Conservation (phyloP, 176 grass and related monocot genomes). For the Cocos nucifera region DNA sequence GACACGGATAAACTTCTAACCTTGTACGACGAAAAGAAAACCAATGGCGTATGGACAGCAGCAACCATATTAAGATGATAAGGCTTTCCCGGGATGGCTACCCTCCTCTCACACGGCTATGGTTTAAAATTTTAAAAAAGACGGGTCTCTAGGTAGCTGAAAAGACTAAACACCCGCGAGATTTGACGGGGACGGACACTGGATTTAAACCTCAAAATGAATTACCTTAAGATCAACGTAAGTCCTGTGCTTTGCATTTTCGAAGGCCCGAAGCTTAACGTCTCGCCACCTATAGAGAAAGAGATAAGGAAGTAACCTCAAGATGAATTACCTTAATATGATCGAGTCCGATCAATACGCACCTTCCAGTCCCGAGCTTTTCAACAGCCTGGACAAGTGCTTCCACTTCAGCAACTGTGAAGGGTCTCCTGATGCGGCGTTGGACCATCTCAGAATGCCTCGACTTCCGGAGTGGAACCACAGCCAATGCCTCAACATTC, state of each 20-base stretch:
- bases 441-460: constrained; percentile 37
- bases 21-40: too few species aligned
- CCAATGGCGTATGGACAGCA: background rate
- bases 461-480: constrained; percentile 27
- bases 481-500: constrained; percentile 28
- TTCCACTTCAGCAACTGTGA: constrained; percentile 68
- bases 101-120: too few species aligned
- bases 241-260: constrained; percentile 55
- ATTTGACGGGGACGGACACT: too few species aligned
- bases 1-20: too few species aligned
- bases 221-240: constrained; percentile 91
- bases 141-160: too few species aligned
- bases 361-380: constrained; percentile 84
- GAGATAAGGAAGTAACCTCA: background rate
- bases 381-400: constrained; percentile 60
- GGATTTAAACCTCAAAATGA: too few species aligned
- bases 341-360: background rate
- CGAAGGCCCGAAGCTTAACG: constrained; percentile 67
- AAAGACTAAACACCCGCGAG: too few species aligned
- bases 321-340: background rate
- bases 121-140: too few species aligned
- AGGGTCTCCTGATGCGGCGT: constrained; percentile 55
- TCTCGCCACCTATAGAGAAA: constrained; percentile 60
- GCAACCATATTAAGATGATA: background rate
- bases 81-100: background rate